Evolutionary conservation across 768 basidiomycete genomes (phyloP), one percentile per base, ranked within the genome.

Genomic region (Antrodiella citrinella): DNA sequence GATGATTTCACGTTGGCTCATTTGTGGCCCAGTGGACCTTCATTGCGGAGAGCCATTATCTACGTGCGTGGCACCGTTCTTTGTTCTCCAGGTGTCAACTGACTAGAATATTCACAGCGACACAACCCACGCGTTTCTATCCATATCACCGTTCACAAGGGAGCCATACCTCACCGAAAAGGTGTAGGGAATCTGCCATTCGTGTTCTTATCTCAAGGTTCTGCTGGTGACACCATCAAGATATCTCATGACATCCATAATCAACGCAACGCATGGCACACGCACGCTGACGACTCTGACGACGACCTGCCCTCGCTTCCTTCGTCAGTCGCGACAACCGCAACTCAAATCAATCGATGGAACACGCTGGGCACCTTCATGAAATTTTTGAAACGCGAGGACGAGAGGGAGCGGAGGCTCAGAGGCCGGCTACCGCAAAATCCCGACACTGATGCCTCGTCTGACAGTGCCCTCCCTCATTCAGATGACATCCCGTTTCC

Each of bases 81-180:
- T 44, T 19, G 4, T 18, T 10, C 15, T 3, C 4, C 44, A 7
- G 12, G 5, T n/a, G 2, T 44, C 18, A 18, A n/a, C n/a, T n/a
- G n/a, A n/a, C n/a, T n/a, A n/a, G 12, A 23, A 5, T 24, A 38
- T 35, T 19, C 22, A 12, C 52, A 86, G 82, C 70, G 79, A 57
- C 81, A 84, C 54, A 68, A 74, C 11, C 67, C 69, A 1, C 64
- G 66, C 1, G 74, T 72, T 1, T 73, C 74, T 43, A 65, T 87
- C 10, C 84, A 87, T 52, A 81, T 87, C 45, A 82, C 82, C 1
- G 62, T 81, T 40, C 81, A 84, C 56, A 74, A 71, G 2, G 66
- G 66, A 9, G 63, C 68, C n/a, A 62, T 86, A 12, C 74, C 74
- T 10, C 62, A 67, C 1, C 41, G 83, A 9, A 74, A 73, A 53